These are phyloP conservation scores for Fusarium stilboides DNA, from an alignment of 2,329 filamentous ascomycete genomes.

Conservation along the genomic window DNA sequence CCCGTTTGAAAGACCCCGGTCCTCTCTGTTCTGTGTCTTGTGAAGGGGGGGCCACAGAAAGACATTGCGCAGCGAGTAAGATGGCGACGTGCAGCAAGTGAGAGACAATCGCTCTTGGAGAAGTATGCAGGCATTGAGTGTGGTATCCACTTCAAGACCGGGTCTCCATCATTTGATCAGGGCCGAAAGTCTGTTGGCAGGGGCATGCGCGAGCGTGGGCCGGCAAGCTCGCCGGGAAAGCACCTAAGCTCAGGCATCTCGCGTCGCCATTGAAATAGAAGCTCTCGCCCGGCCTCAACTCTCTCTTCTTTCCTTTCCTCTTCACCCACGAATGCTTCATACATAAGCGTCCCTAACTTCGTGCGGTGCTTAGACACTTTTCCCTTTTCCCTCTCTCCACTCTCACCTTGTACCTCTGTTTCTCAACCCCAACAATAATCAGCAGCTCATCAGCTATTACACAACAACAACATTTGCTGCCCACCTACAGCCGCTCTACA, in stretches of 20 bases:
- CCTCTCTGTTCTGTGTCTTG: conserved; percentile 33
- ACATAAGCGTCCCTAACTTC: conserved; percentile 63
- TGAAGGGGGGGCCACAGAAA: conserved; percentile 34
- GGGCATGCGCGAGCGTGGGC: conserved; percentile 40
- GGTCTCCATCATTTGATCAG: conserved; percentile 46
- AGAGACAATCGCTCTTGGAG: conserved; percentile 40
- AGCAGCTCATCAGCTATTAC: conserved; percentile 45
- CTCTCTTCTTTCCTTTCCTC: conserved; percentile 56
- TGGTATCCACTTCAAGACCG: conserved; percentile 39
- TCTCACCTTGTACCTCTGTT: conserved; percentile 48
- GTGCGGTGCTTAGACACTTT: conserved; percentile 64
- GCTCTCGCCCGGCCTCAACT: conserved; percentile 54
- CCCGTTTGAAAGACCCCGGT: conserved; percentile 45
- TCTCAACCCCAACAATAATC: conserved; percentile 32
- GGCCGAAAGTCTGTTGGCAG: conserved; percentile 49
- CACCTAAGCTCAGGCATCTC: conserved; percentile 43
- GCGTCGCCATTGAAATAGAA: conserved; percentile 58
- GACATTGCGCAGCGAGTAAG: conserved; percentile 31
- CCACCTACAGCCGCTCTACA: conserved; percentile 44
- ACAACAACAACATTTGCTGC: conserved; percentile 37
- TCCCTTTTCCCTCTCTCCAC: conserved; percentile 45
- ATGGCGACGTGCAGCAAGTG: conserved; percentile 25
- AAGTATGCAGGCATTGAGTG: conserved; percentile 40
- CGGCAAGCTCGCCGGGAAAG: conserved; percentile 50
- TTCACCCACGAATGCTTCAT: conserved; percentile 67